A percentile compares a stretch with the other conserved stretches of the same genome.
Conservation (phyloP, 306 rosid species). For the Crataegus laevigata region DNA sequence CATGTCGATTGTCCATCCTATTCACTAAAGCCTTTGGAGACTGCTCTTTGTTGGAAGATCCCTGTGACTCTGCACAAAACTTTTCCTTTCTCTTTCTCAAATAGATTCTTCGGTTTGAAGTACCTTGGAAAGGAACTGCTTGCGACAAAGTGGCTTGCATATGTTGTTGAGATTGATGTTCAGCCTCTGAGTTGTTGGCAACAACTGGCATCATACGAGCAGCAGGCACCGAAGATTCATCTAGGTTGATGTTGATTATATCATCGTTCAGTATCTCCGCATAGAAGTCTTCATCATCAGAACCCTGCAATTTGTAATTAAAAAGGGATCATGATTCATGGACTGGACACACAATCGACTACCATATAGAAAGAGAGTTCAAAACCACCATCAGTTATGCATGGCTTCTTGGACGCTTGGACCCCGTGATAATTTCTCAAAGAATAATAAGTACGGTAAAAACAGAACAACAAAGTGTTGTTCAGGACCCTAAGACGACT, state of each 20-base stretch:
- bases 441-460: neutral
- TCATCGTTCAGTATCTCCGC: constrained; percentile 83
- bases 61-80: neutral
- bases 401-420: neutral
- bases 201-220: neutral
- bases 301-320: constrained; percentile 29
- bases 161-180: constrained; percentile 21
- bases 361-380: neutral
- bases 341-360: neutral
- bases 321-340: neutral
- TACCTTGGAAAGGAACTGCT: constrained; percentile 43
- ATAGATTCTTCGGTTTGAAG: constrained; percentile 54
- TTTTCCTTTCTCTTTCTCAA: neutral
- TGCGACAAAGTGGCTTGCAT: neutral
- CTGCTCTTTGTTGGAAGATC: constrained; percentile 15
- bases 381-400: neutral
- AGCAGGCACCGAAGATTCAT: constrained; percentile 34
- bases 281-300: constrained; percentile 61
- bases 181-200: constrained; percentile 12
- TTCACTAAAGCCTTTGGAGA: constrained; percentile 12
- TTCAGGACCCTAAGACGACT: neutral
- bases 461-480: neutral
- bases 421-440: neutral
- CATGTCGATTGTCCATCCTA: neutral
- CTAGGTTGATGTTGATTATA: constrained; percentile 59